Percentiles rank a stretch among this genome's conserved stretches.
Evolutionary conservation across 139 green algal genomes (phyloP).

Genomic region (Auxenochlorella pyrenoidosa): DNA sequence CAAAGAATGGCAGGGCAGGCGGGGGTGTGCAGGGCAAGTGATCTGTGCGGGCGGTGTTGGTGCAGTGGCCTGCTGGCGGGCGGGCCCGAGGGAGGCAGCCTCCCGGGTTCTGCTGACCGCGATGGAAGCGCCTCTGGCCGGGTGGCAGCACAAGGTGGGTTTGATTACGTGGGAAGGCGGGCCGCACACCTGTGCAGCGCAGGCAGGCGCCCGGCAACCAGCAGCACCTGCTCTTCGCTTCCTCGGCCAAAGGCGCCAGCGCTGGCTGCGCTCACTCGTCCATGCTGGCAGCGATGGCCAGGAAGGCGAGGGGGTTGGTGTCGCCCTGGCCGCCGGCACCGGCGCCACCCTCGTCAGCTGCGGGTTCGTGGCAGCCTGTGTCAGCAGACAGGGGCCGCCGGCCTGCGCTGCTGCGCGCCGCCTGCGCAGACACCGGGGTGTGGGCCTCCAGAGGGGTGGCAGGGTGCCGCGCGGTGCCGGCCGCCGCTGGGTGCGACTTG

Average conservation of each 20-base stretch:
- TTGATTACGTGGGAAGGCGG: too few relatives aligned
- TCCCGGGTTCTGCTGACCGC: too few relatives aligned
- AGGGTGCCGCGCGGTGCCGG: not conserved
- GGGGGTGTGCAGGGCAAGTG: too few relatives aligned
- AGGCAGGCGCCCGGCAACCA: too few relatives aligned
- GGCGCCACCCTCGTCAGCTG: not conserved
- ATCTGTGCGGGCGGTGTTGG: too few relatives aligned
- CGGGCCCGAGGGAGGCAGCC: too few relatives aligned
- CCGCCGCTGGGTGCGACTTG: constrained; percentile 8
- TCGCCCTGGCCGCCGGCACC: not conserved
- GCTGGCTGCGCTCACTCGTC: constrained; percentile 1
- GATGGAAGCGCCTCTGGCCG: too few relatives aligned
- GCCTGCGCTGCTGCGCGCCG: not conserved
- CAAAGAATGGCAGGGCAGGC: too few relatives aligned
- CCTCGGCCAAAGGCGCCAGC: not conserved
- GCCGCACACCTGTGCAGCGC: too few relatives aligned
- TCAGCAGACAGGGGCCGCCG: constrained; percentile 13
- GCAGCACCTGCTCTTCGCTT: not conserved
- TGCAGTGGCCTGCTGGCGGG: too few relatives aligned
- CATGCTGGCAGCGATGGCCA: constrained; percentile 54
- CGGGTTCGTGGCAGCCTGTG: not conserved
- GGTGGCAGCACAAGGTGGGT: too few relatives aligned
- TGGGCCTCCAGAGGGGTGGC: constrained; percentile 5
- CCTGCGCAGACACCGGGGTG: constrained; percentile 35
- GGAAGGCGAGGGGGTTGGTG: constrained; percentile 42